Conservation (phyloP, 345 rosid species). For the Reutealis trisperma region DNA sequence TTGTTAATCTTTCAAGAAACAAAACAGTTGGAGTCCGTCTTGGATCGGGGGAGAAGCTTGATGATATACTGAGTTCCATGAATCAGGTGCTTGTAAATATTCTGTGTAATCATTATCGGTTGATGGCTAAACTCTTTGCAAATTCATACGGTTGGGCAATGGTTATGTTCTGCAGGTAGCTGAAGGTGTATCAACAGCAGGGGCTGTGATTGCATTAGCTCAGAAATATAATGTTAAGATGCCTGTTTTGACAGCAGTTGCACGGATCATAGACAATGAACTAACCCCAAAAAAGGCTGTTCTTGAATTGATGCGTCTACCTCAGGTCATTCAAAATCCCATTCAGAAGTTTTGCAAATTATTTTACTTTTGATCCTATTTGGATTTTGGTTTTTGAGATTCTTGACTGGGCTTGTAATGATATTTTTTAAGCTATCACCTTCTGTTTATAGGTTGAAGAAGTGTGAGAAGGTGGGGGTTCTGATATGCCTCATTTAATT, state of each 20-base stretch:
- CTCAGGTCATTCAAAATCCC: slow-evolving; percentile 52
- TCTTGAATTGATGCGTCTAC: slow-evolving; percentile 81
- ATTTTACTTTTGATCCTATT: neutral
- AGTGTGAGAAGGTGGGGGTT: slow-evolving; percentile 41
- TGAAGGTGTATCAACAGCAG: slow-evolving; percentile 94
- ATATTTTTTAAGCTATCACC: neutral
- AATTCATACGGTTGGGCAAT: neutral
- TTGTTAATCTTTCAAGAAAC: slow-evolving; percentile 91
- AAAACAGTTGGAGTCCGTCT: slow-evolving; percentile 86
- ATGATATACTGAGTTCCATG: slow-evolving; percentile 77
- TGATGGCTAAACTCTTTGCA: slow-evolving; percentile 16
- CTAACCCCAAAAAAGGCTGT: slow-evolving; percentile 84
- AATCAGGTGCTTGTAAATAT: slow-evolving; percentile 60
- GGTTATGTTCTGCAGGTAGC: slow-evolving; percentile 54
- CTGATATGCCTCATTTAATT: neutral
- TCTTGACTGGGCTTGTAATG: neutral
- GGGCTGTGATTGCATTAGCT: slow-evolving; percentile 92
- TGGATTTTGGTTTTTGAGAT: neutral
- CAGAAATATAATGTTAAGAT: slow-evolving; percentile 92
- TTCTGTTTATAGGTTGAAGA: slow-evolving; percentile 57
- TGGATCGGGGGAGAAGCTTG: slow-evolving; percentile 91
- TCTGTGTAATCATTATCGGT: neutral
- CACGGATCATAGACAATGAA: slow-evolving; percentile 81
- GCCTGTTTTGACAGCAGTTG: slow-evolving; percentile 94
- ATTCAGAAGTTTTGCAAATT: neutral